Conservation (phyloP, 768 basidiomycete species). For the Fistulinella prunicolor region DNA sequence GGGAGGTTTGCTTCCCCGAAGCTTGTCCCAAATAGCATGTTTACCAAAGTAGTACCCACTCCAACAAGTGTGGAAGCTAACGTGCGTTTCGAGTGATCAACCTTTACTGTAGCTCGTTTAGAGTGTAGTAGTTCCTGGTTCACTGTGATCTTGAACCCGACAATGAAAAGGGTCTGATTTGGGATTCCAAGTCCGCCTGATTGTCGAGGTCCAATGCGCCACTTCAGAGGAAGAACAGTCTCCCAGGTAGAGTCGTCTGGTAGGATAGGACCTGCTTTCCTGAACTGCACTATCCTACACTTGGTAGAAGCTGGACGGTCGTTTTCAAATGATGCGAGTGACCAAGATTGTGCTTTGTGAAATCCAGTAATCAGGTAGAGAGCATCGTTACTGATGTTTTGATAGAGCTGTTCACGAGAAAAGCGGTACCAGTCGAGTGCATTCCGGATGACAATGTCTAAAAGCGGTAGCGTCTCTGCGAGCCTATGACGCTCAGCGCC, state of each 20-base stretch:
- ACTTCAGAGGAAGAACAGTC: neutral
- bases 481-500: constrained; percentile 19
- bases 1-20: neutral
- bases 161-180: constrained; percentile 15
- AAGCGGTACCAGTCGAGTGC: constrained; percentile 24
- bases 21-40: neutral
- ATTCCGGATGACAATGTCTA: constrained; percentile 15
- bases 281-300: neutral
- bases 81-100: neutral
- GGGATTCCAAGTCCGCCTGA: neutral
- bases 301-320: neutral
- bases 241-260: neutral
- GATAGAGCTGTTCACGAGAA: constrained; percentile 4
- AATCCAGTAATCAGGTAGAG: constrained; percentile 23
- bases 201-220: neutral
- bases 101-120: constrained; percentile 1
- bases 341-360: constrained; percentile 16
- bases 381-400: constrained; percentile 11
- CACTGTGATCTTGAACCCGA: constrained; percentile 8
- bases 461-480: constrained; percentile 11
- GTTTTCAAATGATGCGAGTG: constrained; percentile 16
- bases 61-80: neutral
- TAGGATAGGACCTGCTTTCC: neutral
- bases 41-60: neutral
- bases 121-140: neutral